Evolutionary conservation across 2,329 filamentous ascomycete species (phyloP), one percentile per base, ranked within the genome.

Genomic region (Botrytis paeoniae): DNA sequence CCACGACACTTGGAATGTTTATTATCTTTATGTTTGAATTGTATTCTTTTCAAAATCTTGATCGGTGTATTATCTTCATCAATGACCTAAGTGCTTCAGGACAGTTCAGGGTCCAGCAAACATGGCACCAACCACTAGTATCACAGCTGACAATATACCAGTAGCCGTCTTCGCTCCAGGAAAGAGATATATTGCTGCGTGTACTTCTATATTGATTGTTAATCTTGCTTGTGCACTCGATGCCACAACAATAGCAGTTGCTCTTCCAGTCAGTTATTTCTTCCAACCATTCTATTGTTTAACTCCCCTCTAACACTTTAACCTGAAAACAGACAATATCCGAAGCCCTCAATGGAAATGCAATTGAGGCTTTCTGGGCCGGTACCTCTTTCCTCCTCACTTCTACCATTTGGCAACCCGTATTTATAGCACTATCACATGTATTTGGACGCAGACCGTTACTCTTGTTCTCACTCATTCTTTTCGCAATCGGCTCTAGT

Each of bases 301-400:
- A 25, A 39, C 20, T 18, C 51, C 22, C 83, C 22, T 71, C 37
- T 62, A 73, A 65, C 63, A 43, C 12, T 74, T 54, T 16, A 70
- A 51, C 8, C 70, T 54, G 69, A 41, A 70, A 64, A 41, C 62
- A 77, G 76, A 88, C 86, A 1, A 87, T 90, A 12, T 88, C 89
- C 16, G 81, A 90, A 51, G 85, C 82, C 8, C 82, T 89, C 9
- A 78, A 82, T 45, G 86, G 86, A 62, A 85, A 83, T 0, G 86
- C 86, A 3, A 85, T 88, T 43, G 83, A 92, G 80, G 88, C 89
- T 0, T 92, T 92, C 78, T 93, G 90, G 91, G 86, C 88, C 20
- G 91, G 89, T 14, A 74, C 90, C 9, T 88, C 88, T 25, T 93
- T 91, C 76, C 83, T 93, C 8, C 85, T 93, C 59, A 74, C 86